A percentile compares a stretch with the other conserved stretches of the same genome.
phyloP scores from a whole-genome alignment of 208 protist genomes.

The Naegleria fowleri region DNA sequence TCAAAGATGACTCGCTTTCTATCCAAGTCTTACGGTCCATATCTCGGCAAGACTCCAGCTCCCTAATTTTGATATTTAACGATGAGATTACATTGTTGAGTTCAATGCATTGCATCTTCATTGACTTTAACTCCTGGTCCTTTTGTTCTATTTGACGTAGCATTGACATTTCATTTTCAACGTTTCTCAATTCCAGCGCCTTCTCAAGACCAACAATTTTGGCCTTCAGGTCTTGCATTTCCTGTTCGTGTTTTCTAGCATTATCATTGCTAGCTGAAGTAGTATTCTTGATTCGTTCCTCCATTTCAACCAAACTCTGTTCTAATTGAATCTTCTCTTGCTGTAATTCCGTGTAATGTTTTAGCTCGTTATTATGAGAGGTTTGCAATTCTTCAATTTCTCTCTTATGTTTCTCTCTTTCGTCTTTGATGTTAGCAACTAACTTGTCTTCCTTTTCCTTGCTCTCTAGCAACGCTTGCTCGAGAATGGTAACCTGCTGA shows the following conservation, averaged over 20 bases:
- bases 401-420: not conserved
- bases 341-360: not conserved
- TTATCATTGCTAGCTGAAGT: not conserved
- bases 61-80: too few relatives aligned
- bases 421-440: not conserved
- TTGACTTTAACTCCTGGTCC: not conserved
- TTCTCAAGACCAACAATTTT: not conserved
- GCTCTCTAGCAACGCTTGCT: not conserved
- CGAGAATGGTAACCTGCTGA: not conserved
- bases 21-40: too few relatives aligned
- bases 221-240: not conserved
- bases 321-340: not conserved
- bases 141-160: not conserved
- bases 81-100: too few relatives aligned
- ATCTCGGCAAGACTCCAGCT: too few relatives aligned
- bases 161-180: not conserved
- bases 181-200: not conserved
- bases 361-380: not conserved
- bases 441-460: not conserved
- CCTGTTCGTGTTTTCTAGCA: not conserved
- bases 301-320: not conserved
- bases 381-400: not conserved
- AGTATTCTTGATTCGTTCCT: not conserved
- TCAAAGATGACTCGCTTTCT: too few relatives aligned
- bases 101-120: not conserved